Percentiles rank a stretch among this genome's conserved stretches.
These are phyloP conservation scores for Pichia sp. DNA, from an alignment of 1,139 yeast species.

Conservation along the genomic window DNA sequence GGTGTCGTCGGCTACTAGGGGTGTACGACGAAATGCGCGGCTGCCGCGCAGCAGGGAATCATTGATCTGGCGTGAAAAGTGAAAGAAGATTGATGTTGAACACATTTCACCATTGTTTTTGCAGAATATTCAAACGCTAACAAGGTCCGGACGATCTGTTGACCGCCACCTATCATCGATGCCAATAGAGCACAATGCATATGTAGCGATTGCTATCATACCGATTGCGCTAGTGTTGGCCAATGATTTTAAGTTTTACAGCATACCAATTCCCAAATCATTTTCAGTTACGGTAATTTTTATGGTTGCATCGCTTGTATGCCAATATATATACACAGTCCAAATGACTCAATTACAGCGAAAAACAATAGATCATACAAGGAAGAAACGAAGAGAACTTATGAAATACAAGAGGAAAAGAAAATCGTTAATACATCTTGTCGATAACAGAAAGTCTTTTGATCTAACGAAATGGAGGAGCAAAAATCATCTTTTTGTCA, in stretches of 20 bases:
- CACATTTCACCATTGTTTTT: too few relatives aligned
- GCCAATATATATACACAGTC: neutral
- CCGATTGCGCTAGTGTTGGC: neutral
- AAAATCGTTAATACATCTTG: slow-evolving; percentile 3
- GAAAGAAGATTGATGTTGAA: too few relatives aligned
- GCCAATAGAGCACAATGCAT: neutral
- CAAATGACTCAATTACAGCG: neutral
- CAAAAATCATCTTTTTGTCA: neutral
- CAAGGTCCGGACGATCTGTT: too few relatives aligned
- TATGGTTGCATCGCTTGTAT: neutral
- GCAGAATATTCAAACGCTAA: too few relatives aligned
- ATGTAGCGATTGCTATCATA: neutral
- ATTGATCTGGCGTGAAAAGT: neutral
- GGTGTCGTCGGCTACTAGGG: neutral
- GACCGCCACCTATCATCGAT: neutral
- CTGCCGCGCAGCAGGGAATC: neutral
- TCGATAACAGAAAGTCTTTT: neutral
- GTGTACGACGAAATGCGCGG: neutral
- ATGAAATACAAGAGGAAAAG: neutral
- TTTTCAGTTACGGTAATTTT: neutral
- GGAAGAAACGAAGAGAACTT: neutral
- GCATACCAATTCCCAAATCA: neutral
- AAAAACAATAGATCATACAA: neutral
- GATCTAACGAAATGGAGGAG: slow-evolving; percentile 7
- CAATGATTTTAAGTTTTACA: neutral